Base-by-base conservation (phyloP, 345 rosid genomes). In the Theobroma cacao region DNA sequence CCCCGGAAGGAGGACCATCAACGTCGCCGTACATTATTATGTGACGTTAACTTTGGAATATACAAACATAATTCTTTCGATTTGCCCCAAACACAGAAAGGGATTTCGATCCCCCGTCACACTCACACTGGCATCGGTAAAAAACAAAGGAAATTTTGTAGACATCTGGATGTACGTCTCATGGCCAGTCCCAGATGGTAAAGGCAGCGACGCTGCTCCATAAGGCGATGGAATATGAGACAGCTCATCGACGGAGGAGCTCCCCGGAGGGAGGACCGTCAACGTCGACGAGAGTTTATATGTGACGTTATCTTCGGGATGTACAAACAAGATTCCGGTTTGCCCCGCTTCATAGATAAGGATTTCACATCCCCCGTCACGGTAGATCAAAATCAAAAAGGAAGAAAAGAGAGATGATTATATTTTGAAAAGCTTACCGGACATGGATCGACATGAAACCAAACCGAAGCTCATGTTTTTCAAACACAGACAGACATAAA, bases 161-260 rank as follows among this genome's bases (percentile, higher is more conserved):
- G 13, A 45, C 52, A 13, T 14, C 52, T 47, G 26, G 2, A 75
- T 84, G 79, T 82, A n/a, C 43, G 86, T 76, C 85, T 83, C 84
- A 87, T 87, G 88, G 88, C 87, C 82, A 78, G 76, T 83, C 87
- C 90, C 87, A 84, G 70, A 80, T 72, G 80, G 85, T 87, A 80
- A 87, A 58, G 47, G 85, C 90, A 72, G 76, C 90, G 60, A 85
- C 80, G 84, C 91, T 66, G 78, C 91, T 85, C 85, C 85, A 81
- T 87, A 85, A 85, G 91, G 87, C 85, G 66, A 87, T 89, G 91
- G 89, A 87, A 89, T 89, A 87, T 87, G 88, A 87, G 87, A 82
- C 88, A 1, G 34, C 56, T n/a, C 65, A 1, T 52, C 22, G 11
- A 38, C 66, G 77, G 77, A 74, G 77, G 53, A 74, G 17, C 66